Evolutionary conservation across 352 stramenopile species (phyloP), one percentile per base, ranked within the genome.

Genomic region (Poterioochromonas sp.): DNA sequence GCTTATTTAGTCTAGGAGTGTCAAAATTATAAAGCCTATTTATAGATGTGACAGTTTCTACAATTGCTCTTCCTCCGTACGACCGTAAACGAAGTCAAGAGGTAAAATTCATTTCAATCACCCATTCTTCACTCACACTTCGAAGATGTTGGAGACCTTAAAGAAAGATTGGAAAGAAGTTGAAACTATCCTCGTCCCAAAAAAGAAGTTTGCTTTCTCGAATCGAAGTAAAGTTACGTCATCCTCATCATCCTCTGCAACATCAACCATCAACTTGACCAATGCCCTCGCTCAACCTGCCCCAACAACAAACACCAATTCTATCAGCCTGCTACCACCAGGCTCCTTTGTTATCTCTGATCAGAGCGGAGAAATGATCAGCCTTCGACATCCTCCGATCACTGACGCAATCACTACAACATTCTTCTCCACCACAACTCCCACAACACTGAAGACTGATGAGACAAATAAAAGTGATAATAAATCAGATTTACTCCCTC

Each of bases 151-250:
- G 3, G 62, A 71, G 5, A 44, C 34, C 20, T n/a, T 71, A 5
- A n/a, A 12, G 2, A 44, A 71, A 29, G 34, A 44, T 2, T 12
- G 39, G 34, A 44, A 71, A 29, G 5, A 58, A 49, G 18, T 71
- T 5, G 65, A 74, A 74, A 18, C 2, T 5, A 51, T 54, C 3
- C 8, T 58, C 22, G 1, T n/a, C 3, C 65, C 65, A 22, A 51
- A 54, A n/a, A 74, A 74, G 40, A 74, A 74, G n/a, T 74, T 74
- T 37, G 41, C 39, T 20, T 74, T 74, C n/a, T 58, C 39, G 5
- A 34, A 15, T 32, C 5, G 26, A 40, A 20, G 5, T 40, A 68
- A 68, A 40, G 58, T 26, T 26, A 26, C 47, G 47, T 58, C 47
- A 26, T 15, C 47, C 47, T 15, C 47, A 58, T 58, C 47, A 15